Evolutionary conservation across 208 protist species (phyloP).

Genomic region (Trypanosoma congolense): DNA sequence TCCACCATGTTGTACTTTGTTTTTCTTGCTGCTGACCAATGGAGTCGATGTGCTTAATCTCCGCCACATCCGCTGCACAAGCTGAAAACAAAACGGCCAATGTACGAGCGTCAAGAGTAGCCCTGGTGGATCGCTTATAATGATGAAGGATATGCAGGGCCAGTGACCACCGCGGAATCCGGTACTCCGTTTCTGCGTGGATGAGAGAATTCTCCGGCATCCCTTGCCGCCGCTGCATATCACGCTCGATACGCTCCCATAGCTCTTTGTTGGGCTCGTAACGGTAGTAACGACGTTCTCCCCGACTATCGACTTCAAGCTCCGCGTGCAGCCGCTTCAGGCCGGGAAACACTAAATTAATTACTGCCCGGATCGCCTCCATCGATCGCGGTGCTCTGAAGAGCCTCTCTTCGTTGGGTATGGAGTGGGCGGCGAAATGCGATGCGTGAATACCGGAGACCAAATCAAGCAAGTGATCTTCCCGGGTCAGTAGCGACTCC

Average conservation of each 20-base stretch:
- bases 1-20: constrained; percentile 14
- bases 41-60: background rate
- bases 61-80: constrained; percentile 14
- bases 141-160: constrained; percentile 26
- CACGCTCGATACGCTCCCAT: constrained; percentile 8
- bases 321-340: constrained; percentile 23
- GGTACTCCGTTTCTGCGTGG: background rate
- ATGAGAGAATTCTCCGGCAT: background rate
- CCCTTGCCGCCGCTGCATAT: background rate
- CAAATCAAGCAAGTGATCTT: constrained; percentile 16
- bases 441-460: constrained; percentile 20
- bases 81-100: constrained; percentile 20
- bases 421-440: constrained; percentile 25
- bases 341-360: constrained; percentile 16
- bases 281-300: constrained; percentile 16
- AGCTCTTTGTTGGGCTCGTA: constrained; percentile 8
- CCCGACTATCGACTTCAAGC: constrained; percentile 24
- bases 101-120: constrained; percentile 5
- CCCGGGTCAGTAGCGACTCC: constrained; percentile 10
- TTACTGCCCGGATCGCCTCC: constrained; percentile 18
- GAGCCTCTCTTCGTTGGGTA: constrained; percentile 19
- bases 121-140: constrained; percentile 14
- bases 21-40: background rate
- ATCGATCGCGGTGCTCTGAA: constrained; percentile 21
- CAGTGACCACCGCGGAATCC: constrained; percentile 20